Conservation (phyloP, 305 asterid species). For the Fraxinus angustifolia region DNA sequence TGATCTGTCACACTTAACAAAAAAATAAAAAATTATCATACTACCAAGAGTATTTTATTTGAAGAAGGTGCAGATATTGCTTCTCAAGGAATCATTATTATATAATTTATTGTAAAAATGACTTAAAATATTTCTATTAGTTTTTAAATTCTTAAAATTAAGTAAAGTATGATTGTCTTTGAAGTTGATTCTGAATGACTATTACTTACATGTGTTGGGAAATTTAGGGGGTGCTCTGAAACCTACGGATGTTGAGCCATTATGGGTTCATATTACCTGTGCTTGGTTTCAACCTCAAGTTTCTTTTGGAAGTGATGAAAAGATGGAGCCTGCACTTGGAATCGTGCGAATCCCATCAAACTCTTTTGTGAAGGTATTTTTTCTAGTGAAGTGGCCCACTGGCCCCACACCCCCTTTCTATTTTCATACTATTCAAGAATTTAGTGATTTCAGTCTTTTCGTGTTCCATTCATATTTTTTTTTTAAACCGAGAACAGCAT, state of each 20-base stretch:
- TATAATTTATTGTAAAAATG: not conserved
- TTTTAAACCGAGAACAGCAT: not conserved
- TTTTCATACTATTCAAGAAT: not conserved
- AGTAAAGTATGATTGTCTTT: not conserved
- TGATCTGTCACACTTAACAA: conserved; percentile 9
- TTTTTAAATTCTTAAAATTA: not conserved
- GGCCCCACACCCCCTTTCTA: not conserved
- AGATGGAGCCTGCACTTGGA: conserved; percentile 98
- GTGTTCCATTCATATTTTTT: not conserved
- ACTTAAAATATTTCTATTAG: conserved; percentile 1
- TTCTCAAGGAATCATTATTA: not conserved
- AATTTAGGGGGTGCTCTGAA: conserved; percentile 88
- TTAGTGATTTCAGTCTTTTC: conserved; percentile 1
- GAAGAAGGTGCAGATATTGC: not conserved
- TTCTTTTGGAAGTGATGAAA: conserved; percentile 85
- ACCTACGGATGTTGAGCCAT: conserved; percentile 76
- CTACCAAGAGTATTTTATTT: not conserved
- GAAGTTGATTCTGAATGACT: not conserved
- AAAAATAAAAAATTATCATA: not conserved
- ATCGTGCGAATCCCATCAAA: conserved; percentile 85
- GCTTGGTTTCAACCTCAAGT: conserved; percentile 99
- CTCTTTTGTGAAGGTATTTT: conserved; percentile 78
- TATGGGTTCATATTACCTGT: conserved; percentile 98
- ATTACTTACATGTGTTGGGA: conserved; percentile 25
- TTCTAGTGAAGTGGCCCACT: conserved; percentile 1